Evolutionary conservation across 495 filamentous ascomycete species (phyloP).

Genomic region (Letharia columbiana): DNA sequence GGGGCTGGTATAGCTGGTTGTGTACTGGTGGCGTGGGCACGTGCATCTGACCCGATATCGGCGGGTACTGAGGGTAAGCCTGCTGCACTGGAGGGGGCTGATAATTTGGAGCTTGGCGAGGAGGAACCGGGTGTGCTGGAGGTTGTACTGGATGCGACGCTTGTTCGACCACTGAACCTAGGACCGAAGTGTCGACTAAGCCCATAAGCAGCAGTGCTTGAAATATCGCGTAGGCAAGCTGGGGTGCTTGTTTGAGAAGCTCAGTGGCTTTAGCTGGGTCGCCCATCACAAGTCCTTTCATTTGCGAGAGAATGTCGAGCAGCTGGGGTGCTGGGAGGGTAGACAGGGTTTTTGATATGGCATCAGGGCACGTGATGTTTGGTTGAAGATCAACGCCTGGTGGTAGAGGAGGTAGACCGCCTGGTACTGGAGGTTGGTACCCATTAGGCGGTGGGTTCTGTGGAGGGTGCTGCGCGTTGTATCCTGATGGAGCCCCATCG

Average conservation of each 20-base stretch:
- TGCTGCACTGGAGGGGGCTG: conserved; percentile 27
- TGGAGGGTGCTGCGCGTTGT: conserved; percentile 28
- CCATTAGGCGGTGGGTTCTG: conserved; percentile 24
- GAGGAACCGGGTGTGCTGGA: conserved; percentile 24
- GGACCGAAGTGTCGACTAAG: conserved; percentile 63
- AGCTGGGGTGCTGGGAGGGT: conserved; percentile 81
- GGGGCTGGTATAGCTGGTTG: conserved; percentile 47
- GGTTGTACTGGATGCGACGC: conserved; percentile 32
- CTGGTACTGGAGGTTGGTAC: conserved; percentile 25
- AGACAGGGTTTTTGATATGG: conserved; percentile 80
- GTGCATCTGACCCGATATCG: conserved; percentile 33
- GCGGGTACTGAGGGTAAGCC: conserved; percentile 22
- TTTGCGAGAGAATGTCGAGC: conserved; percentile 87
- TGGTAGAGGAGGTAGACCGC: conserved; percentile 66
- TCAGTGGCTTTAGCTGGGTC: conserved; percentile 82
- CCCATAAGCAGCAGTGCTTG: conserved; percentile 89
- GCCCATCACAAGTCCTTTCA: conserved; percentile 75
- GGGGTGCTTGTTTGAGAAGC: conserved; percentile 78
- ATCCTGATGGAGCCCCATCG: conserved; percentile 46
- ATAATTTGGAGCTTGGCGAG: conserved; percentile 18
- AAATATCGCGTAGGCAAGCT: conserved; percentile 93
- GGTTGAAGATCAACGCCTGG: conserved; percentile 74
- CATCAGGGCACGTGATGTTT: conserved; percentile 73
- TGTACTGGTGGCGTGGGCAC: conserved; percentile 52
- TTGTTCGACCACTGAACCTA: conserved; percentile 51